Evolutionary conservation across 73 alveolate genomes (phyloP).

Genomic region (Paramecium sonneborni): DNA sequence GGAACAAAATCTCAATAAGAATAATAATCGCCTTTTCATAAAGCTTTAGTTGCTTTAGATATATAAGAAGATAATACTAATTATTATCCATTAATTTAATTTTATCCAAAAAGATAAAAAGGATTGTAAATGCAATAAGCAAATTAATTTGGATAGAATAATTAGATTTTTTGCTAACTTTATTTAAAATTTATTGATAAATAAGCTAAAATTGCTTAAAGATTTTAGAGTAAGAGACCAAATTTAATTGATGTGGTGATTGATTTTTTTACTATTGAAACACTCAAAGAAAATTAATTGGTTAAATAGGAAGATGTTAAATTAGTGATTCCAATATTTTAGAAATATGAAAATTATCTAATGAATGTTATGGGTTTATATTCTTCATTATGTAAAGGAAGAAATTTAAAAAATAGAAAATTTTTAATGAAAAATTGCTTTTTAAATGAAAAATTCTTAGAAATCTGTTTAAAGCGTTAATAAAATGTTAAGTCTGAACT

Average conservation of each 20-base stretch:
- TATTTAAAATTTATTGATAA: not conserved
- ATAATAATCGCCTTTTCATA: not conserved
- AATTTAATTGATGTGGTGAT: not conserved
- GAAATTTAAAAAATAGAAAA: constrained; percentile 4
- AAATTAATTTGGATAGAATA: not conserved
- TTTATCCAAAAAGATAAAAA: not conserved
- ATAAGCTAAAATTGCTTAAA: not conserved
- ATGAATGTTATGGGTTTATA: constrained; percentile 16
- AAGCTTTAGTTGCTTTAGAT: not conserved
- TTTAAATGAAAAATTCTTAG: not conserved
- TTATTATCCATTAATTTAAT: not conserved
- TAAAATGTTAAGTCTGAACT: not conserved
- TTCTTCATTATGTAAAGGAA: constrained; percentile 35
- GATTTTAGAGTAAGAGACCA: not conserved
- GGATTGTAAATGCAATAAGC: not conserved
- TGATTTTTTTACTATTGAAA: constrained; percentile 16
- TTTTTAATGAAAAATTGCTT: not conserved
- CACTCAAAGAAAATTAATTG: not conserved
- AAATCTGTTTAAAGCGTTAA: not conserved
- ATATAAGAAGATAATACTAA: not conserved
- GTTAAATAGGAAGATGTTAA: not conserved
- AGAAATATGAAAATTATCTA: constrained; percentile 28
- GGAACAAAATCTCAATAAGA: not conserved
- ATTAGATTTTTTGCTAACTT: not conserved
- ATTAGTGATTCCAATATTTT: not conserved